Conservation (phyloP, 306 rosid species). For the Canavalia ensiformis region DNA sequence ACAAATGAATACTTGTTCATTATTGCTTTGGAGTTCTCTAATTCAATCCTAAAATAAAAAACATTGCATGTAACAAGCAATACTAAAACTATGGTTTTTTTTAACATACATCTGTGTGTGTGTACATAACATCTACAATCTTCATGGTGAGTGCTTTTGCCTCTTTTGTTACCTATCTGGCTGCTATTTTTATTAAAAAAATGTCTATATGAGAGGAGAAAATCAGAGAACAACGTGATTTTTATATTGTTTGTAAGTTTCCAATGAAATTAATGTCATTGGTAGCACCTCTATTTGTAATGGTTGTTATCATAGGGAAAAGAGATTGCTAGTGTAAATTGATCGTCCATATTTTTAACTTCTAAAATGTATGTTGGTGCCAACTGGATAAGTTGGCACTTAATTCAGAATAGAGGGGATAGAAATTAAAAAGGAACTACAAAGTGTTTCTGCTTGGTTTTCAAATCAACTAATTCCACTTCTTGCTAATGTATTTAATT, state of each 20-base stretch:
- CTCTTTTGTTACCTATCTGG: slow-evolving; percentile 8
- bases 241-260: not conserved
- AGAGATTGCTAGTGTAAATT: slow-evolving; percentile 8
- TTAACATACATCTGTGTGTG: slow-evolving; percentile 9
- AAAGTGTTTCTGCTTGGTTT: slow-evolving; percentile 13
- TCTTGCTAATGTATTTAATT: not conserved
- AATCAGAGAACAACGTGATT: slow-evolving; percentile 3
- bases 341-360: slow-evolving; percentile 1
- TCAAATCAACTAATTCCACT: slow-evolving; percentile 1
- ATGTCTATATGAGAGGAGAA: not conserved
- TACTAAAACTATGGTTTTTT: slow-evolving; percentile 8
- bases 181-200: not conserved
- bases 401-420: not conserved
- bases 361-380: slow-evolving; percentile 15
- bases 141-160: not conserved
- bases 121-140: slow-evolving; percentile 1
- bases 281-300: not conserved
- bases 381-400: slow-evolving; percentile 16
- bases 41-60: not conserved
- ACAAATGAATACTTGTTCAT: slow-evolving; percentile 4
- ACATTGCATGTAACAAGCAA: slow-evolving; percentile 5
- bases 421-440: not conserved
- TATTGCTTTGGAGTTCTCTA: not conserved
- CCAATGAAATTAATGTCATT: not conserved
- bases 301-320: not conserved